Base-by-base conservation (phyloP, 2,329 filamentous ascomycete genomes). In the Hypoxylon sp. region DNA sequence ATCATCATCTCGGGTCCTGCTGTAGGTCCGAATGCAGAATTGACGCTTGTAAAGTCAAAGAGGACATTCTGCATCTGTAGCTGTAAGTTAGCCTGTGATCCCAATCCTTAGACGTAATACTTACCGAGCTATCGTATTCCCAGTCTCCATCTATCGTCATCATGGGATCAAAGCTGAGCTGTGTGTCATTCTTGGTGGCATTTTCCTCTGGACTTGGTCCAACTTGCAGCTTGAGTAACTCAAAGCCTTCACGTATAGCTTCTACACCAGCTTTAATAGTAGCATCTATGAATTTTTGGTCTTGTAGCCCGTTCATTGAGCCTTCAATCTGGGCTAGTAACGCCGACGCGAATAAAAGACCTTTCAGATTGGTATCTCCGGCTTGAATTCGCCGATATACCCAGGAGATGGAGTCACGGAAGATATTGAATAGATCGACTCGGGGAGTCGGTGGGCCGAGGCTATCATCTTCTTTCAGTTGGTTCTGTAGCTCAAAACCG, bases 321-420 rank as follows among this genome's bases (percentile, higher is more conserved):
- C 75, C 80, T 3, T 82, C 74, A 0, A 86, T 74, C 44, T 85
- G 78, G 0, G 78, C 76, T 4, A 68, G 67, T 0, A 84, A 67
- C 11, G 81, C 68, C 7, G 70, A 71, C 1, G 75, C 63, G 11
- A 86, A 76, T 17, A 87, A 50, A 41, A 81, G 81, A 0, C 82
- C 82, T 65, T 87, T 87, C 19, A 83, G 73, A 56, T 87, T 87
- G 0, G 84, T 86, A 71, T 87, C 84, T 1, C 84, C 85, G 0
- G 76, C 77, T 47, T 78, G 67, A n/a, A 87, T 75, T 7, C 73
- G 76, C 5, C 68, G 64, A 46, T 82, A 69, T 1, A 69, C 69
- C 80, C 81, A 85, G 0, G 51, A 50, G 37, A 75, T 78, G 0
- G 77, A 74, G 10, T 85, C 79, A 0, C 79, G 70, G 4, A 87